Percentiles rank a stretch among this genome's conserved stretches.
phyloP scores from a whole-genome alignment of 306 rosid species.

The Chamaecrista fasciculata region DNA sequence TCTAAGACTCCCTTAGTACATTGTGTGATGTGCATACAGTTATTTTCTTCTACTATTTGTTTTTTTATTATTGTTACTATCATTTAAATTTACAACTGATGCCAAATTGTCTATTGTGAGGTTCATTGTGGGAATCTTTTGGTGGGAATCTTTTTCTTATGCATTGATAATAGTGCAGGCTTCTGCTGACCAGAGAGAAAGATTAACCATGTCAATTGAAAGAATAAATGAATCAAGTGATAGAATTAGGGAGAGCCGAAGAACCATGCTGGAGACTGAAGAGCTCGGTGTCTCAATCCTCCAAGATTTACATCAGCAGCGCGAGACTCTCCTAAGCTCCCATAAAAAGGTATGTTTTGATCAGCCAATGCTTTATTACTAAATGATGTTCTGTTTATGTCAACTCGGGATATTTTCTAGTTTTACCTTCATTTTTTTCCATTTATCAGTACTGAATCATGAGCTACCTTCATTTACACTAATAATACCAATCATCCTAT shows the following conservation, averaged over 20 bases:
- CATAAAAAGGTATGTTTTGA: conserved; percentile 57
- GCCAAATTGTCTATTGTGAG: not conserved
- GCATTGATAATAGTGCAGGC: conserved; percentile 50
- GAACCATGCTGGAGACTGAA: conserved; percentile 78
- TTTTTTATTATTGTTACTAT: not conserved
- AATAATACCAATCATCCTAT: not conserved
- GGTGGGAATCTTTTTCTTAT: not conserved
- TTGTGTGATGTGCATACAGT: not conserved
- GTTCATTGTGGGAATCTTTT: conserved; percentile 9
- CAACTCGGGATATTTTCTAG: not conserved
- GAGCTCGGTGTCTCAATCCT: conserved; percentile 81
- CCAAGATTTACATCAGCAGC: conserved; percentile 84
- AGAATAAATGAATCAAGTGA: conserved; percentile 68
- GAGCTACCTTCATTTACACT: not conserved
- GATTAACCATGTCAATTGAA: conserved; percentile 79
- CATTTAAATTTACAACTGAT: not conserved
- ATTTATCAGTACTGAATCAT: conserved; percentile 8
- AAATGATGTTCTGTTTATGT: not conserved
- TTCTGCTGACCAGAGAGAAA: conserved; percentile 72
- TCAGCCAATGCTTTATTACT: conserved; percentile 15
- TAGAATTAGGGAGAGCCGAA: conserved; percentile 68
- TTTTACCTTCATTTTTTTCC: conserved; percentile 5
- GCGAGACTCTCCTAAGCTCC: conserved; percentile 81
- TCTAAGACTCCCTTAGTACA: not conserved
- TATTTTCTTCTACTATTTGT: not conserved